Evolutionary conservation across 345 rosid species (phyloP), one percentile per base, ranked within the genome.

Genomic region (Salix dunnii): DNA sequence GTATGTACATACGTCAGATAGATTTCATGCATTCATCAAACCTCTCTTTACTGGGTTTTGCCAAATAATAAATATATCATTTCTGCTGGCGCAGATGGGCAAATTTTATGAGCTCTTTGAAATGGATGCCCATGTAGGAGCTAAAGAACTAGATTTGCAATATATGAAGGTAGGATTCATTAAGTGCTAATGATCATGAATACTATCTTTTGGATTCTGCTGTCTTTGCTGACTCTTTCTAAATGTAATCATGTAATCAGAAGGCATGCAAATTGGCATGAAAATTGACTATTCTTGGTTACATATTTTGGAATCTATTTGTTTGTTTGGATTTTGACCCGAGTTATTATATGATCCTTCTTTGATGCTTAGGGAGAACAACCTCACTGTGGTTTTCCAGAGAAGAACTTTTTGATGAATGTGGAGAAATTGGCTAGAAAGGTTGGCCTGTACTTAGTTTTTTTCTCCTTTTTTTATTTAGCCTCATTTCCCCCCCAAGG

Each of bases 331-430:
- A n/a, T 36, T 66, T 65, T 38, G 23, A 12, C 60, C 14, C 17
- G 42, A 68, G 38, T 68, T 27, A 69, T 17, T 73, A 76, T 20
- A 62, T 83, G 74, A 77, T 64, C 62, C 40, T 73, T 53, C 51
- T 51, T 67, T 67, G 46, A 68, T 83, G 72, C 71, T 28, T 68
- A 96, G 99, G 99, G 99, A 72, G 99, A 91, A 49, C 99, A 96
- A 83, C 99, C 99, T 67, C 99, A 96, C 77, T 96, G 99, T 90
- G 99, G 99, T 74, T 96, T 96, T 87, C 99, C 99, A 5, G 99
- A 96, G 88, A 92, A 75, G 80, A 96, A 93, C 85, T 96, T 91
- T 82, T 88, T 94, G 38, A 81, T 91, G 89, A 92, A 96, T 83
- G 85, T 88, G 38, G 97, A 93, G 87, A 96, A 93, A 86, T 85